Evolutionary conservation across 306 rosid species (phyloP).

Genomic region (Vigna reflexopilosa): DNA sequence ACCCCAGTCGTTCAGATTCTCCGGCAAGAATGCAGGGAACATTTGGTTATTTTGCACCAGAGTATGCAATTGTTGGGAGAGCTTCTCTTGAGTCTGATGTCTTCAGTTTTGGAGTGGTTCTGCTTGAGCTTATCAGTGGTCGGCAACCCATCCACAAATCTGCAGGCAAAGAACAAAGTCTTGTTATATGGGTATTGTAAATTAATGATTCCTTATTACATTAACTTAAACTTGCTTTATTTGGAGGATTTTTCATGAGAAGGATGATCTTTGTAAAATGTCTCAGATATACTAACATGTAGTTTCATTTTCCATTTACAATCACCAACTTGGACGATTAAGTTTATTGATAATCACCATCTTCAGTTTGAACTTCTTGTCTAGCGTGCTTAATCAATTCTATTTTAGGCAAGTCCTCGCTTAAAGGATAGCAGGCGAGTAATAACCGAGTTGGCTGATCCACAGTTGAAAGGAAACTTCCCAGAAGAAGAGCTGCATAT

Average conservation of each 20-base stretch:
- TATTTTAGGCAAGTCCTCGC: constrained; percentile 76
- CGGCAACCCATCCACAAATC: constrained; percentile 81
- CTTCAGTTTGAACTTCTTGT: constrained; percentile 20
- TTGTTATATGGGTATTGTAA: constrained; percentile 84
- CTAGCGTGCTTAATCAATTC: constrained; percentile 17
- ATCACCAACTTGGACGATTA: constrained; percentile 2
- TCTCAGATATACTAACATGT: not conserved
- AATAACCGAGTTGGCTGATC: constrained; percentile 72
- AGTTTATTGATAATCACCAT: not conserved
- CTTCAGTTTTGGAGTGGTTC: constrained; percentile 97
- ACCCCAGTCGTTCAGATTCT: constrained; percentile 78
- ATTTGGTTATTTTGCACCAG: constrained; percentile 99
- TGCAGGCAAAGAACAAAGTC: constrained; percentile 88
- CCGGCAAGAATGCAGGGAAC: constrained; percentile 97
- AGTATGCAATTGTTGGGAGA: constrained; percentile 90
- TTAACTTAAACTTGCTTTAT: constrained; percentile 2
- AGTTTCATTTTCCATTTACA: constrained; percentile 20
- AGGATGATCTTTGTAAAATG: not conserved
- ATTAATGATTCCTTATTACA: constrained; percentile 23
- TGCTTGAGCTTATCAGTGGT: constrained; percentile 95
- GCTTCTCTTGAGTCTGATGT: constrained; percentile 92
- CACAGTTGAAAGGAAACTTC: constrained; percentile 70
- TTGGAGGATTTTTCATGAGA: constrained; percentile 8
- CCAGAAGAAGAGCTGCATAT: constrained; percentile 86
- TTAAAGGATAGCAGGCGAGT: constrained; percentile 76